These are phyloP conservation scores for Zygnema circumcarinatum DNA, from an alignment of 139 green algal species.

Conservation along the genomic window DNA sequence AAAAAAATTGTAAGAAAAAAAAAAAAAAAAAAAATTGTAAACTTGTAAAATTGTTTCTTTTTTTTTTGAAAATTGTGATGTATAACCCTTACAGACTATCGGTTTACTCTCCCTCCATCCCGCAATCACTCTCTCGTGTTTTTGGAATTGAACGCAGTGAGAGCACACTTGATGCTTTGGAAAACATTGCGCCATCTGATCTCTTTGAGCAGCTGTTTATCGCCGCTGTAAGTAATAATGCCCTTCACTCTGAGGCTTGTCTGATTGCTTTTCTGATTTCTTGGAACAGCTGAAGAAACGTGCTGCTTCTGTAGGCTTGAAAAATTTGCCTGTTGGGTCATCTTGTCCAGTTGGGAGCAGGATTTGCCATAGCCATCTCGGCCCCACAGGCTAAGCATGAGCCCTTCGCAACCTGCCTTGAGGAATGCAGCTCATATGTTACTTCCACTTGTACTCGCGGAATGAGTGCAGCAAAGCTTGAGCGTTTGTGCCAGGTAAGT, in stretches of 20 bases:
- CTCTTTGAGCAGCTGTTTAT: conserved; percentile 64
- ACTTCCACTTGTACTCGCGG: conserved; percentile 35
- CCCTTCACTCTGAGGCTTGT: no score
- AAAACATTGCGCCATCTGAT: conserved; percentile 57
- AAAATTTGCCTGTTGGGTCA: neutral
- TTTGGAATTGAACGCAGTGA: conserved; percentile 52
- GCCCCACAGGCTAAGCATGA: conserved; percentile 25
- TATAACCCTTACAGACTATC: no score
- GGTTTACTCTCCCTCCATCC: no score
- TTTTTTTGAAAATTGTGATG: no score
- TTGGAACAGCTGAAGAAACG: neutral
- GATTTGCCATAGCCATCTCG: conserved; percentile 42
- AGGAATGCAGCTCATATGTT: conserved; percentile 48
- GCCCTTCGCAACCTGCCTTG: conserved; percentile 20
- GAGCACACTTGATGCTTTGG: conserved; percentile 55
- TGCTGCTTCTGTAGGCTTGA: no score
- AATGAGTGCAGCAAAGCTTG: conserved; percentile 53
- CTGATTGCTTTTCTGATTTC: neutral
- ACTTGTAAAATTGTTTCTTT: no score
- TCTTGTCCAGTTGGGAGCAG: conserved; percentile 34
- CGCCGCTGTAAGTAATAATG: conserved; percentile 53
- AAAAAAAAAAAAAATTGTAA: no score
- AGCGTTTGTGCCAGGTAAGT: conserved; percentile 56
- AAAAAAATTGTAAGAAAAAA: no score
- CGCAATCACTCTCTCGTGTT: no score